phyloP scores from a whole-genome alignment of 495 filamentous ascomycete genomes.

The Penicillium dipodomyicola region DNA sequence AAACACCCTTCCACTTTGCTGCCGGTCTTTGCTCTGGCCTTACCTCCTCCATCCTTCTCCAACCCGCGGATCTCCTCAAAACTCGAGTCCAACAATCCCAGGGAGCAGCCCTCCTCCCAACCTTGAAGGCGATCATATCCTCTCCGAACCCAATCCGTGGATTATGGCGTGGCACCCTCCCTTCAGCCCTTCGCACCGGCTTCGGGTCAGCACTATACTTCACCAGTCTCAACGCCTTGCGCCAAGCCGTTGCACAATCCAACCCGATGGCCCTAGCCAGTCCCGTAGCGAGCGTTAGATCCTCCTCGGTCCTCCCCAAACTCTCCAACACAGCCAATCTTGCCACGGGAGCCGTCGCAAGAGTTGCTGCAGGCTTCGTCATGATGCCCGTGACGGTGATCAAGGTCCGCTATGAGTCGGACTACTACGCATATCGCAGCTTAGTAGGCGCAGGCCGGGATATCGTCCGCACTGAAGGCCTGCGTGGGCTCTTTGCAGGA shows the following conservation, averaged over 20 bases:
- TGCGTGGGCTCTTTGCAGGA: slow-evolving; percentile 85
- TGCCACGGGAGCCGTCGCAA: slow-evolving; percentile 74
- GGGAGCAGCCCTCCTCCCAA: slow-evolving; percentile 62
- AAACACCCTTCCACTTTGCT: slow-evolving; percentile 73
- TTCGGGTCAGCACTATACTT: slow-evolving; percentile 94
- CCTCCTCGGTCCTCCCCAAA: slow-evolving; percentile 76
- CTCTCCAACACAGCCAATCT: slow-evolving; percentile 85
- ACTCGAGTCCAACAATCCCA: slow-evolving; percentile 76
- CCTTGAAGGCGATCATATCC: slow-evolving; percentile 65
- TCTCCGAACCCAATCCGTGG: slow-evolving; percentile 61
- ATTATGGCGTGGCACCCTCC: slow-evolving; percentile 94
- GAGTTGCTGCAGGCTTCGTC: slow-evolving; percentile 80
- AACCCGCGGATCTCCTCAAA: slow-evolving; percentile 96
- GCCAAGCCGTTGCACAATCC: slow-evolving; percentile 60
- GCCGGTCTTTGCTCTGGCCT: slow-evolving; percentile 87
- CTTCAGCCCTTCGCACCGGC: slow-evolving; percentile 87
- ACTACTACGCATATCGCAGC: slow-evolving; percentile 78
- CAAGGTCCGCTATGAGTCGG: slow-evolving; percentile 93
- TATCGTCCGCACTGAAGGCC: slow-evolving; percentile 70
- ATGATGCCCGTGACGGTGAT: slow-evolving; percentile 97
- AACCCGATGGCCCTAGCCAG: slow-evolving; percentile 26
- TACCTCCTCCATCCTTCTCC: slow-evolving; percentile 81
- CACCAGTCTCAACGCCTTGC: slow-evolving; percentile 77
- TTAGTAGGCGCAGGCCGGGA: slow-evolving; percentile 68
- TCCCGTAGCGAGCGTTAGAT: slow-evolving; percentile 25